phyloP scores from a whole-genome alignment of 2,329 filamentous ascomycete species.

The Daldinia eschscholtzii region DNA sequence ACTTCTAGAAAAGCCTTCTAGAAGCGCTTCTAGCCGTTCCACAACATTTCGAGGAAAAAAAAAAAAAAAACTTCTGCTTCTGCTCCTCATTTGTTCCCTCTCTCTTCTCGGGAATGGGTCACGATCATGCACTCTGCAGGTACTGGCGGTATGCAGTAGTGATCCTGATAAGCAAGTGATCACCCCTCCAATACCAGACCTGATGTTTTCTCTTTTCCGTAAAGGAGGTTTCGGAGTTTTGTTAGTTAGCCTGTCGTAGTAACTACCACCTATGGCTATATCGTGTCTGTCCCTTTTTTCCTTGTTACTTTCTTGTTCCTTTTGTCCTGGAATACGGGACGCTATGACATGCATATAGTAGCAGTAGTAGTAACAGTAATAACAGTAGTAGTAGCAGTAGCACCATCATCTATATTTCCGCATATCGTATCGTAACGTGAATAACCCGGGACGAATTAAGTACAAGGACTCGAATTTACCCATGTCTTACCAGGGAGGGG shows the following conservation, averaged over 20 bases:
- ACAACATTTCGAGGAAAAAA: conserved; percentile 7
- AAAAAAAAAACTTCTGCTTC: neutral
- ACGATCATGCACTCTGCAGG: conserved; percentile 36
- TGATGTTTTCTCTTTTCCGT: neutral
- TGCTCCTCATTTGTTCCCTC: conserved; percentile 9
- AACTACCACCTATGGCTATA: neutral
- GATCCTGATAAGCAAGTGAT: conserved; percentile 33
- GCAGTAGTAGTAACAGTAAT: neutral
- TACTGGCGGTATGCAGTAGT: conserved; percentile 34
- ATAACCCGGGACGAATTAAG: neutral
- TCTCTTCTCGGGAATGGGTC: conserved; percentile 1
- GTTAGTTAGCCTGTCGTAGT: neutral
- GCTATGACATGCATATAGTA: conserved; percentile 9
- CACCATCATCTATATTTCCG: neutral
- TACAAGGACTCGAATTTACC: neutral
- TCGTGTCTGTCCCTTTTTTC: neutral
- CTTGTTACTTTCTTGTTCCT: conserved; percentile 1
- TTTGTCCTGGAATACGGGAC: conserved; percentile 8
- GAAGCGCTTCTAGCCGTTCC: conserved; percentile 25
- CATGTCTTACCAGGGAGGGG: conserved; percentile 4
- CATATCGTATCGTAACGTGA: neutral
- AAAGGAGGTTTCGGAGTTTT: conserved; percentile 6
- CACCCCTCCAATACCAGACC: conserved; percentile 19
- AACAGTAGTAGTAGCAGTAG: neutral
- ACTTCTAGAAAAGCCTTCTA: conserved; percentile 22